These are phyloP conservation scores for Amanita brunnescens DNA, from an alignment of 768 basidiomycete genomes.

Conservation along the genomic window DNA sequence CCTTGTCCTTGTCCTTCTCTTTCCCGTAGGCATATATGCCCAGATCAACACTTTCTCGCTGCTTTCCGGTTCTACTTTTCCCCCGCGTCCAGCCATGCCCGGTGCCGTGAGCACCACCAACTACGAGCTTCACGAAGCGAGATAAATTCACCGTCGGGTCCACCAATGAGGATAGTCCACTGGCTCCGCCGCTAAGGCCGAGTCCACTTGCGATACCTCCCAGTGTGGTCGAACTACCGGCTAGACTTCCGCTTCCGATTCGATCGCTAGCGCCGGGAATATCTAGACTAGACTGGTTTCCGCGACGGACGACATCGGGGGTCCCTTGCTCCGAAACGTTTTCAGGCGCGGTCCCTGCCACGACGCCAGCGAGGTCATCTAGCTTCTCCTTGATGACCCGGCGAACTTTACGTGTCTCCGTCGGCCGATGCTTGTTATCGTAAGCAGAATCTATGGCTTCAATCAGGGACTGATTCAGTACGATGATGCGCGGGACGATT, in stretches of 20 bases:
- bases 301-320: constrained; percentile 1
- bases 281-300: constrained; percentile 2
- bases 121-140: constrained; percentile 37
- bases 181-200: constrained; percentile 26
- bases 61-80: constrained; percentile 2
- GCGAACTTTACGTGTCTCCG: constrained; percentile 53
- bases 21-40: constrained; percentile 14
- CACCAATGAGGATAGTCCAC: constrained; percentile 31
- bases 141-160: constrained; percentile 44
- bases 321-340: constrained; percentile 16
- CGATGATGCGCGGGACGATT: constrained; percentile 8
- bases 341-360: constrained; percentile 22
- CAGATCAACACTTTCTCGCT: constrained; percentile 6
- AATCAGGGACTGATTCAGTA: constrained; percentile 38
- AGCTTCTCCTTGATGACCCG: constrained; percentile 54
- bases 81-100: neutral
- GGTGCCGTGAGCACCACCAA: constrained; percentile 15
- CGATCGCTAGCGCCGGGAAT: constrained; percentile 4
- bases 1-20: constrained; percentile 22
- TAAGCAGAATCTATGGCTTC: constrained; percentile 40
- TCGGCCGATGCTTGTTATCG: constrained; percentile 33
- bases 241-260: constrained; percentile 32
- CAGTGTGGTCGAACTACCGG: constrained; percentile 3
- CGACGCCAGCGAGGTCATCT: constrained; percentile 36
- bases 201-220: constrained; percentile 22